Percentiles rank a stretch among this genome's conserved stretches.
phyloP scores from a whole-genome alignment of 306 rosid genomes.

The Castanopsis chinensis region DNA sequence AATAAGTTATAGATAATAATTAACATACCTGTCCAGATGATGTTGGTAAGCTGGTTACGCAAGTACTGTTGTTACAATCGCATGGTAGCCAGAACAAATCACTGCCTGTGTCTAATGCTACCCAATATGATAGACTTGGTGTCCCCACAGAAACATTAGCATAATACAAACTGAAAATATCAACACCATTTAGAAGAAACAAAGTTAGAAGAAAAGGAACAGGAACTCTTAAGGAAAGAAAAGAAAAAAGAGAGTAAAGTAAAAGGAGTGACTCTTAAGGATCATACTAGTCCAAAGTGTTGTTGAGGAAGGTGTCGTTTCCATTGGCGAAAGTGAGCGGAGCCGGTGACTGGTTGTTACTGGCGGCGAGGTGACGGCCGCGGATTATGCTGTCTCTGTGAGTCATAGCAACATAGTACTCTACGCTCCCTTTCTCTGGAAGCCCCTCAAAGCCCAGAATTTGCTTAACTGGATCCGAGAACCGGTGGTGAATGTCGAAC shows the following conservation, averaged over 20 bases:
- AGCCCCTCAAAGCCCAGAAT: slow-evolving; percentile 41
- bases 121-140: too few relatives aligned
- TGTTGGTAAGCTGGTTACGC: slow-evolving; percentile 24
- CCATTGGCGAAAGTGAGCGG: slow-evolving; percentile 44
- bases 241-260: too few relatives aligned
- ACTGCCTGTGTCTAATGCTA: slow-evolving; percentile 90
- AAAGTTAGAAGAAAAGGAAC: too few relatives aligned
- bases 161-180: not conserved
- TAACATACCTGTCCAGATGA: slow-evolving; percentile 38
- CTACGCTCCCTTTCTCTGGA: slow-evolving; percentile 62
- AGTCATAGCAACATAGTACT: slow-evolving; percentile 67
- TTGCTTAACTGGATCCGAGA: slow-evolving; percentile 65
- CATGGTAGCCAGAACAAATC: slow-evolving; percentile 93
- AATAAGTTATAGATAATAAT: not conserved
- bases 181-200: too few relatives aligned
- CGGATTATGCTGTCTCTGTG: slow-evolving; percentile 55
- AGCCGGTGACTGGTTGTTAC: slow-evolving; percentile 9
- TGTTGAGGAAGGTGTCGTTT: too few relatives aligned
- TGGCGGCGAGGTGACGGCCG: slow-evolving; percentile 51
- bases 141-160: too few relatives aligned
- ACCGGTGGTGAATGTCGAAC: slow-evolving; percentile 68
- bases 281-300: too few relatives aligned
- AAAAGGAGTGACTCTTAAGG: too few relatives aligned
- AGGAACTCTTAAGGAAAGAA: too few relatives aligned
- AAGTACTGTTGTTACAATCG: slow-evolving; percentile 50